Base-by-base conservation (phyloP, 2,329 filamentous ascomycete genomes). In the Fusarium chlamydosporum region DNA sequence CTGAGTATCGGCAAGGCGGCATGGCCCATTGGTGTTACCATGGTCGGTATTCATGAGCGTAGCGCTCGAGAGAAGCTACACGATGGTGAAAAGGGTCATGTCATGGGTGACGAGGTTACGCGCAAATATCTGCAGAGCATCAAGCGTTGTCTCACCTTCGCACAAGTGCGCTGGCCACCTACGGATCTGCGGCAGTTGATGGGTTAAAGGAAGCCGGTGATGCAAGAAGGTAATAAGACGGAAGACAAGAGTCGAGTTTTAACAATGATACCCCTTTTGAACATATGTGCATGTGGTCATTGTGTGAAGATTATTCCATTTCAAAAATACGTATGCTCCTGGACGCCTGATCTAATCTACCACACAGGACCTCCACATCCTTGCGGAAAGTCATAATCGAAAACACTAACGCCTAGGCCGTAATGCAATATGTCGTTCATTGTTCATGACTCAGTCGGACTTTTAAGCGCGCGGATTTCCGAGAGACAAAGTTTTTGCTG, bases 11-110 rank as follows among this genome's bases (percentile, higher is more conserved):
- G 94, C 69, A 97, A 97, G 82, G 94, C 94, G 72, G 96, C 96
- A 16, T 99, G 96, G 96, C 96, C 96, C 26, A 99, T 99, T 76
- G 96, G 96, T 81, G 96, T 99, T 38, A 99, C 96, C 79, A 99
- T 98, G 96, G 96, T 99, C 76, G 96, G 96, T 84, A 99, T 99
- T 74, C 96, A 99, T 87, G 96, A 98, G 84, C 89, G 96, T 76
- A 96, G 92, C 71, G 95, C 96, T 20, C 88, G 96, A 67, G 96
- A 99, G 82, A 99, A 99, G 82, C 83, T 99, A 62, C 94, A 98
- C 77, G 89, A 96, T 78, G 91, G 90, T 61, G 89, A 91, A 76
- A 91, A 94, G 75, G 96, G 95, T 6, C 94, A 99, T 79, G 97
- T 98, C 74, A 94, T 99, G 90, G 95, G 94, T 60, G 96, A 98